Percentiles rank a stretch among this genome's conserved stretches.
These are phyloP conservation scores for Balansia obtecta DNA, from an alignment of 2,329 filamentous ascomycete species.

Conservation along the genomic window DNA sequence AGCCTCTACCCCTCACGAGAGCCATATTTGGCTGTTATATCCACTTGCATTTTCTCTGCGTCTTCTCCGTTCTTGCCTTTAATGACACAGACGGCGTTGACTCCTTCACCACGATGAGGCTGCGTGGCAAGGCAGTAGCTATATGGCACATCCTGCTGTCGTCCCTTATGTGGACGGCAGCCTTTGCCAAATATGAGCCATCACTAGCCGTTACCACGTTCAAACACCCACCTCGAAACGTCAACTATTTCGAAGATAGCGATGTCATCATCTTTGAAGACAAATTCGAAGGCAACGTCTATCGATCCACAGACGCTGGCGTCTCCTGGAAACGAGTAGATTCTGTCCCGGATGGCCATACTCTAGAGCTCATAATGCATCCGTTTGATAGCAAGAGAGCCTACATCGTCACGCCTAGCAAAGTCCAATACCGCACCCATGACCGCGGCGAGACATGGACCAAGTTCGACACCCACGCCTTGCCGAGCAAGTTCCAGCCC, in stretches of 20 bases:
- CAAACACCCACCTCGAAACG: conserved; percentile 49
- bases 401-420: conserved; percentile 59
- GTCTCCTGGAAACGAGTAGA: conserved; percentile 58
- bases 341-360: conserved; percentile 50
- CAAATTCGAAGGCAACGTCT: conserved; percentile 48
- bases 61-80: conserved; percentile 15
- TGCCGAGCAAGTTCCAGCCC: conserved; percentile 40
- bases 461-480: conserved; percentile 51
- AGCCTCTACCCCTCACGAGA: neutral
- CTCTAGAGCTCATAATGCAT: conserved; percentile 58
- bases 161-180: conserved; percentile 28
- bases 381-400: conserved; percentile 67
- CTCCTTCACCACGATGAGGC: conserved; percentile 40
- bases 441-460: conserved; percentile 76
- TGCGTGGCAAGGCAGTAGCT: conserved; percentile 33
- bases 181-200: conserved; percentile 50
- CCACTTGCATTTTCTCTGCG: neutral
- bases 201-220: conserved; percentile 53
- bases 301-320: conserved; percentile 72
- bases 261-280: conserved; percentile 71
- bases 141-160: conserved; percentile 39
- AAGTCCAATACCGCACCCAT: conserved; percentile 68
- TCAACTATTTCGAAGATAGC: conserved; percentile 88
- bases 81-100: conserved; percentile 26
- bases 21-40: neutral